Evolutionary conservation across 345 rosid genomes (phyloP).

Genomic region (Eucalyptus tenuipes): DNA sequence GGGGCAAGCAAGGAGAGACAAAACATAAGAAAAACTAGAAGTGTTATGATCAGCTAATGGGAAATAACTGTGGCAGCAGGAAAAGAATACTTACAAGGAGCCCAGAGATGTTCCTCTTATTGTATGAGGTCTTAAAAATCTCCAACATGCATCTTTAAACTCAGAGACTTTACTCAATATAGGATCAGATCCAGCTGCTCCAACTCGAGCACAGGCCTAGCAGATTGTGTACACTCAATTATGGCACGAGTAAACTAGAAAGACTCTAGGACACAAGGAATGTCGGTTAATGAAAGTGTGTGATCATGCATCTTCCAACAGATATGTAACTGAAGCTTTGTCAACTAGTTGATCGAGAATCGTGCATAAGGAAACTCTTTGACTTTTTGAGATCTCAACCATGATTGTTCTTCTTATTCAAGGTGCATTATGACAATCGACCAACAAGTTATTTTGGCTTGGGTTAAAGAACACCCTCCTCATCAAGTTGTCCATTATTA

Average conservation of each 20-base stretch:
- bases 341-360: not conserved
- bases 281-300: not conserved
- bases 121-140: constrained; percentile 96
- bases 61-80: not conserved
- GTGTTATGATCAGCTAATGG: not conserved
- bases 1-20: not conserved
- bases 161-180: constrained; percentile 34
- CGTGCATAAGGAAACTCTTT: not conserved
- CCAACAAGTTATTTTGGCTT: not conserved
- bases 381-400: not conserved
- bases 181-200: constrained; percentile 81
- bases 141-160: constrained; percentile 88
- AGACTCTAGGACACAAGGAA: not conserved
- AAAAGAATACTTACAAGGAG: constrained; percentile 33
- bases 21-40: not conserved
- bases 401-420: not conserved
- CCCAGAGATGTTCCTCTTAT: constrained; percentile 93
- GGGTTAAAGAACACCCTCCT: not conserved
- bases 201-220: constrained; percentile 68
- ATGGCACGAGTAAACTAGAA: not conserved
- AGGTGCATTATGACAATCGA: not conserved
- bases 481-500: not conserved
- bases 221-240: constrained; percentile 1
- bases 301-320: not conserved
- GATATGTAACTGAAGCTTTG: not conserved